Evolutionary conservation across 2,329 filamentous ascomycete genomes (phyloP), one percentile per base, ranked within the genome.

Genomic region (Microdochium paspali): DNA sequence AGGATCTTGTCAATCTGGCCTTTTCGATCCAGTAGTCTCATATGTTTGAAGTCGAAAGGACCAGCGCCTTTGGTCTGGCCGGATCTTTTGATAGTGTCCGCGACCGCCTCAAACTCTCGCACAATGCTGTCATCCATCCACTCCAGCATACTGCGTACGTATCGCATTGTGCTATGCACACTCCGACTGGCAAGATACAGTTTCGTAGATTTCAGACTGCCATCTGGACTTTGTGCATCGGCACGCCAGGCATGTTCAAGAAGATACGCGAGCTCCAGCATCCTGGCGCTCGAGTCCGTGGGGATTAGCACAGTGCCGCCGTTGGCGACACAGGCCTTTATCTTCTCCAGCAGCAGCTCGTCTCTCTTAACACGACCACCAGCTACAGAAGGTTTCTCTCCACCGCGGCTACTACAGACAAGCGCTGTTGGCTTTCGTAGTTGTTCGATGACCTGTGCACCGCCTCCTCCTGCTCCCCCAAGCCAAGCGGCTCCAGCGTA

Each of bases 91-190:
- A 65, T 68, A 7, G 63, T 59, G 52, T 80, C 77, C 2, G 75
- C 77, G 44, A 82, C 74, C 13, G 84, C 82, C 62, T 95, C 90
- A 51, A 95, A 94, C 58, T 97, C 91, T 47, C 90, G 83, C 39
- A 95, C 85, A 50, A 98, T 94, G 49, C 83, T 85, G 59, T 96
- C 90, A 61, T 97, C 90, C 90, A 98, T 97, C 93, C 93, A 98
- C 61, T 98, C 93, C 26, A 98, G 73, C 87, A 98, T 95, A 63
- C 91, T 96, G 54, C 90, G 79, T 24, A 91, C 87, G 55, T 96
- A 88, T 46, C 89, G 79, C 75, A 97, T 87, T 0, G 90, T 95
- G 52, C 89, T 90, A 49, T 87, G 84, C 53, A 88, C 86, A 51
- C 89, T 95, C 50, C 84, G 84, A 32, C 90, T 90, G 1, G 90